Percentiles rank a stretch among this genome's conserved stretches.
Evolutionary conservation across 139 green algal genomes (phyloP).

Genomic region (Klebsormidium nitens): DNA sequence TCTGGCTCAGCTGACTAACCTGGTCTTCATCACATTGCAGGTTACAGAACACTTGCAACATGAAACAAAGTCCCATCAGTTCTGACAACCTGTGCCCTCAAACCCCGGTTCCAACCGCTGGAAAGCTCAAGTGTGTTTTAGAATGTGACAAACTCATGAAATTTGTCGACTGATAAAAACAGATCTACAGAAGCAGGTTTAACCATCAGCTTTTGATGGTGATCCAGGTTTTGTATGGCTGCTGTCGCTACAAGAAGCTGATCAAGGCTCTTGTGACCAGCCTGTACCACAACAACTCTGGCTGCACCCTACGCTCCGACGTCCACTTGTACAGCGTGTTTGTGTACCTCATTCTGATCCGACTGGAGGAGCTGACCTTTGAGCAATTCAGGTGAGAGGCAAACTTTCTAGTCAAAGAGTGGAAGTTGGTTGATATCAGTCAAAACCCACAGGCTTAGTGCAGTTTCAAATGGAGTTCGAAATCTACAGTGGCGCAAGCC

Average conservation of each 20-base stretch:
- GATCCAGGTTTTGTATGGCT: conserved; percentile 6
- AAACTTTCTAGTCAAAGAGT: no score
- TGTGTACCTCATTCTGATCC: conserved; percentile 22
- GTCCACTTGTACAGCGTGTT: conserved; percentile 18
- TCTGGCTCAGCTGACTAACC: no score
- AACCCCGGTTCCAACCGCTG: no score
- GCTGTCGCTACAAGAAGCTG: conserved; percentile 13
- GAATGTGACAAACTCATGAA: background rate
- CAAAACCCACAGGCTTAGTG: no score
- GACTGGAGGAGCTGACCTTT: conserved; percentile 28
- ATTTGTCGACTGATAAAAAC: background rate
- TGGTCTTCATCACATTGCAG: no score
- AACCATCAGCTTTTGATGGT: background rate
- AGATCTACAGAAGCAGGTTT: background rate
- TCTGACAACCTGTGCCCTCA: no score
- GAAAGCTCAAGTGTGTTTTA: background rate
- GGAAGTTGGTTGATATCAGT: no score
- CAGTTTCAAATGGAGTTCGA: no score
- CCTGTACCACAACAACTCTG: conserved; percentile 21
- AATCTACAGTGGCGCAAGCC: no score
- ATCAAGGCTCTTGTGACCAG: conserved; percentile 7
- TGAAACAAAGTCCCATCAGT: no score
- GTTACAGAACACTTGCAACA: no score
- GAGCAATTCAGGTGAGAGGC: conserved; percentile 13
- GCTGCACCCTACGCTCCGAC: conserved; percentile 15